Base-by-base conservation (phyloP, 148 eudicot species). In the Mesembryanthemum crystallinum region DNA sequence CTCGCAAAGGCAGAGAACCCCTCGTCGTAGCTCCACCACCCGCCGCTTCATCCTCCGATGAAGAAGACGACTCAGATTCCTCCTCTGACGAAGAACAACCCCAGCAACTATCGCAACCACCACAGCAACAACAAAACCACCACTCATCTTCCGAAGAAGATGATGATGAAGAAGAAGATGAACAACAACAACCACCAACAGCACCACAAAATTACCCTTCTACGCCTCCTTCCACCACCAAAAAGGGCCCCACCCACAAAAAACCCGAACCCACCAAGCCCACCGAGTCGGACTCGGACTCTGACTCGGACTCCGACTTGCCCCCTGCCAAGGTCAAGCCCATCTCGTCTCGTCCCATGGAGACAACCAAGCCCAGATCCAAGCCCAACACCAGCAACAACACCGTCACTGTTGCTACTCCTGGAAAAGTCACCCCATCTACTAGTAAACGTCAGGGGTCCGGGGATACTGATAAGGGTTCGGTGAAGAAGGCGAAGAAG, bases 11-110 rank as follows among this genome's bases (percentile, higher is more conserved):
- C 25, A 61, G 58, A 0, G 64, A 76, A 27, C 74, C 74, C 33
- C 64, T 68, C 3, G 6, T 66, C 1, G 73, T 68, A n/a, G 73
- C 74, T 0, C 79, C 79, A 15, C 79, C 74, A 3, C 64, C 61
- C 4, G 71, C 76, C 5, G 70, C 20, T 6, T 77, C 80, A 1
- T 77, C 75, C 27, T 71, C 80, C 7, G 60, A 35, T 3, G 80
- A 69, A 0, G 74, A 77, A 7, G 79, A 76, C 42, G 73, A 70
- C 7, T 37, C 27, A 67, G 71, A 67, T 12, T 51, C n/a, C 20
- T 11, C 35, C 1, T 52, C 58, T n/a, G 58, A 54, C n/a, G 23
- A 54, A 20, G 15, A 54, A 54, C 23, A 54, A 54, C 23, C 49
- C 49, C 49, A 45, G 14, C 43, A 39, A 39, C 43, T n/a, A n/a